A percentile compares a stretch with the other conserved stretches of the same genome.
These are phyloP conservation scores for Esteya vermicola DNA, from an alignment of 2,329 filamentous ascomycete species.

Conservation along the genomic window DNA sequence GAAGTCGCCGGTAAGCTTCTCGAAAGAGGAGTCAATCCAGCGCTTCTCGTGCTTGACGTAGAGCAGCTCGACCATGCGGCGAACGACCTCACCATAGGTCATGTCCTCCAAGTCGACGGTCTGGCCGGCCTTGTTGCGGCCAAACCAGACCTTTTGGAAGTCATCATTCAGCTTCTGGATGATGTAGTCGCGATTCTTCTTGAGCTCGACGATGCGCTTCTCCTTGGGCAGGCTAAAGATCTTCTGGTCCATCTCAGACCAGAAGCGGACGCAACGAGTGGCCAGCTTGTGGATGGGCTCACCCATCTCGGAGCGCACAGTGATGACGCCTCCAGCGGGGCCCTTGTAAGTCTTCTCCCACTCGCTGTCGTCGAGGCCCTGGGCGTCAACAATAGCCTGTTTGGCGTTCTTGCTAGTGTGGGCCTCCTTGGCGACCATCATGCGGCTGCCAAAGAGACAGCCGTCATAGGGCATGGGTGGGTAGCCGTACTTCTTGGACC, in stretches of 20 bases:
- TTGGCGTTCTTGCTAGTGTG: slow-evolving; percentile 80
- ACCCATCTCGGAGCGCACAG: slow-evolving; percentile 96
- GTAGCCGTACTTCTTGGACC: slow-evolving; percentile 78
- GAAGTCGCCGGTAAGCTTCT: slow-evolving; percentile 79
- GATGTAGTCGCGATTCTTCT: slow-evolving; percentile 80
- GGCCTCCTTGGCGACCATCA: slow-evolving; percentile 91
- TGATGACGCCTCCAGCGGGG: slow-evolving; percentile 83
- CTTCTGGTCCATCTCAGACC: slow-evolving; percentile 98
- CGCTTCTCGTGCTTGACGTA: slow-evolving; percentile 82
- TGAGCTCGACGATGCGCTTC: slow-evolving; percentile 75
- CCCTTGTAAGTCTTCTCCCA: slow-evolving; percentile 95
- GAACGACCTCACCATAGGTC: slow-evolving; percentile 82
- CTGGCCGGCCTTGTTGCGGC: slow-evolving; percentile 65
- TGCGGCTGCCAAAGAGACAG: slow-evolving; percentile 76
- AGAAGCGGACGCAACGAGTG: slow-evolving; percentile 89
- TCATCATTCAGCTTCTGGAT: slow-evolving; percentile 93
- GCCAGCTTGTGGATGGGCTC: slow-evolving; percentile 99
- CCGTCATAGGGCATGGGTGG: slow-evolving; percentile 92
- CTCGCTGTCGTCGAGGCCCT: slow-evolving; percentile 64
- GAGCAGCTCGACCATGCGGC: slow-evolving; percentile 77
- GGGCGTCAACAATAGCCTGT: slow-evolving; percentile 76
- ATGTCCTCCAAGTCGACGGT: slow-evolving; percentile 86
- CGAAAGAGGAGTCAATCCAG: slow-evolving; percentile 82
- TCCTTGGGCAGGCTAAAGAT: slow-evolving; percentile 95
- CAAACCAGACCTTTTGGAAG: slow-evolving; percentile 96